Evolutionary conservation across 2,329 filamentous ascomycete species (phyloP), one percentile per base, ranked within the genome.

Genomic region (Fusarium decemcellulare): DNA sequence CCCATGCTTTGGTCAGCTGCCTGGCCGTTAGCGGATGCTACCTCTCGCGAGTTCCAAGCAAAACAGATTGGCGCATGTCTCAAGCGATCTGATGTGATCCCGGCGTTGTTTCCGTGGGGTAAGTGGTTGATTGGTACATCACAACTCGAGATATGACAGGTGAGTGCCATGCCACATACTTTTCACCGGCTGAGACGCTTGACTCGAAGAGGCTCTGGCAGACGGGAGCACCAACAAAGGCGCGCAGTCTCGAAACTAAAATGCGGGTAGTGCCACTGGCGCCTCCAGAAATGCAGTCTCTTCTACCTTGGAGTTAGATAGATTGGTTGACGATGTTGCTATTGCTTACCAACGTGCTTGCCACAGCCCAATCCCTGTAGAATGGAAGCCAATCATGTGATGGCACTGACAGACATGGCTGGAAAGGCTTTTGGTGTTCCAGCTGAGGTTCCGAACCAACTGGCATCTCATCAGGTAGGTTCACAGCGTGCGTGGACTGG

Each of bases 351-450:
- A 57, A 47, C 53, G 27, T 46, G 46, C 43, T 43, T 23, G 32
- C 8, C 32, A 34, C 39, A 36, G 50, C 29, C 15, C 42, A 34
- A 29, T 36, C 39, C 39, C 27, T 32, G 23, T 32, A 42, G 18
- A 12, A 54, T 18, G 37, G 59, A 58, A 42, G 36, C 43, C 27
- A 55, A 58, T 46, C 37, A 29, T n/a, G 34, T 29, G 44, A 12
- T 51, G 51, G 53, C 50, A 43, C 40, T 59, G 34, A 56, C 52
- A 29, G 32, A 50, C 42, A 32, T 53, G 34, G 39, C 44, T 37
- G 48, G 7, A 37, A 42, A 18, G 29, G 18, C 29, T 29, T 42
- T 39, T 30, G 42, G 14, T 23, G n/a, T 34, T 55, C 30, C 11
- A 37, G 34, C n/a, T 15, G 39, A 50, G 23, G 23, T 23, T 23